Base-by-base conservation (phyloP, 106 monocot genomes). In the Vanilla planifolia region DNA sequence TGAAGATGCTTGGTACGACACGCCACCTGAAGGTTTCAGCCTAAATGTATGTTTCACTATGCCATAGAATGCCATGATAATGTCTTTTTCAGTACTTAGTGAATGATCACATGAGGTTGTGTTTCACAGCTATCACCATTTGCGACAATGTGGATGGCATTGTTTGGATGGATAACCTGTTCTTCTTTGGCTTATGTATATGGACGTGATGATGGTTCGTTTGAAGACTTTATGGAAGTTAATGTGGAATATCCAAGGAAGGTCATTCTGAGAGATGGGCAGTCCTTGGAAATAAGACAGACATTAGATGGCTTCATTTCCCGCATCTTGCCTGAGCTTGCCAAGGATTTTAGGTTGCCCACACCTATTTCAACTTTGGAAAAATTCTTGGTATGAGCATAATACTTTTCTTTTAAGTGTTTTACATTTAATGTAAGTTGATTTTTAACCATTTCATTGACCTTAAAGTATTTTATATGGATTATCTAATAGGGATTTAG, bases 1-100 rank as follows among this genome's bases (percentile, higher is more conserved):
- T 6, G 85, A 88, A 43, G 98, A 99, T 50, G 88, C 88, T 1
- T 92, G 83, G 98, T 88, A 99, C 67, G 92, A 99, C 48, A 81
- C 88, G 16, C 82, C 92, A 39, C 98, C 98, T 25, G 92, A 88
- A 53, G 92, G 88, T 48, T 99, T 92, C 58, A 73, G 55, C 61
- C 62, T 92, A 59, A 82, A 68, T 39, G 89, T 95, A 76, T 6
- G 74, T 59, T 52, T 39, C 33, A 7, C 5, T 34, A 40, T 33
- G 37, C 14, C 21, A 19, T 20, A 20, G 20, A 28, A 63, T 35
- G 17, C 11, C 59, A 29, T 53, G 55, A 15, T 23, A 8, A 27
- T 65, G 15, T 33, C 5, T 73, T 42, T 17, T 3, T 59, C 2
- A 37, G 3, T 15, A 23, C 22, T 62, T 8, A 55, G 7, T 53